Evolutionary conservation across 2,329 filamentous ascomycete genomes (phyloP).

Genomic region (Xylariaceae sp.): DNA sequence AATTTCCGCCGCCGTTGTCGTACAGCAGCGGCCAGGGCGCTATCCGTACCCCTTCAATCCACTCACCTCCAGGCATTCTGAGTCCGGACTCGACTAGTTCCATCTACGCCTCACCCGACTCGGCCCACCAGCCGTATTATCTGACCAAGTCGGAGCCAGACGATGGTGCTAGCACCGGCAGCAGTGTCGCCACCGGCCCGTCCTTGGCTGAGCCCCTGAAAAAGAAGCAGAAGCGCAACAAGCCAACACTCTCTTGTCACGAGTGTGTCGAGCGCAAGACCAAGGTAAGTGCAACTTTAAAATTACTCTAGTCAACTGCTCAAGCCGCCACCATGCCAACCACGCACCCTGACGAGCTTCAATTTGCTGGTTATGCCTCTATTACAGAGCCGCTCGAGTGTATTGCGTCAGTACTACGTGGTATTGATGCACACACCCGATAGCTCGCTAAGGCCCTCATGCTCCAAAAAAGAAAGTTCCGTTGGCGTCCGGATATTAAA

Average conservation of each 20-base stretch:
- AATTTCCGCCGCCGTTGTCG: slow-evolving; percentile 37
- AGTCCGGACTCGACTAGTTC: slow-evolving; percentile 39
- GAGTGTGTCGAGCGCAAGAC: slow-evolving; percentile 85
- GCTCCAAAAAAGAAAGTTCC: neutral
- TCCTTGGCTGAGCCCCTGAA: slow-evolving; percentile 48
- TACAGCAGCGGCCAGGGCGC: slow-evolving; percentile 37
- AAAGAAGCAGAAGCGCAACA: slow-evolving; percentile 85
- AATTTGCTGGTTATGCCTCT: slow-evolving; percentile 14
- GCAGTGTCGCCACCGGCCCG: slow-evolving; percentile 33
- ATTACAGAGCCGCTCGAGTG: slow-evolving; percentile 17
- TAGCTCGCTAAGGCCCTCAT: slow-evolving; percentile 8
- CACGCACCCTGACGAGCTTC: slow-evolving; percentile 3
- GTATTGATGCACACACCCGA: slow-evolving; percentile 30
- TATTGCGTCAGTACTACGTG: slow-evolving; percentile 38
- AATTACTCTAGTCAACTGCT: neutral
- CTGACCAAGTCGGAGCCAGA: slow-evolving; percentile 40
- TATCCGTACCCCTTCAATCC: slow-evolving; percentile 22
- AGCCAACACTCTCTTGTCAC: slow-evolving; percentile 78
- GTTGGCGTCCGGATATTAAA: slow-evolving; percentile 1
- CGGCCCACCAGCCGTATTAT: slow-evolving; percentile 33
- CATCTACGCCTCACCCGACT: slow-evolving; percentile 40
- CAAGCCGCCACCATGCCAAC: neutral
- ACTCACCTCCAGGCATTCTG: slow-evolving; percentile 36
- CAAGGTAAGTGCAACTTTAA: slow-evolving; percentile 60
- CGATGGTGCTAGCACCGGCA: slow-evolving; percentile 36